phyloP scores from a whole-genome alignment of 2,329 filamentous ascomycete species.

The Colletotrichum theobromicola region DNA sequence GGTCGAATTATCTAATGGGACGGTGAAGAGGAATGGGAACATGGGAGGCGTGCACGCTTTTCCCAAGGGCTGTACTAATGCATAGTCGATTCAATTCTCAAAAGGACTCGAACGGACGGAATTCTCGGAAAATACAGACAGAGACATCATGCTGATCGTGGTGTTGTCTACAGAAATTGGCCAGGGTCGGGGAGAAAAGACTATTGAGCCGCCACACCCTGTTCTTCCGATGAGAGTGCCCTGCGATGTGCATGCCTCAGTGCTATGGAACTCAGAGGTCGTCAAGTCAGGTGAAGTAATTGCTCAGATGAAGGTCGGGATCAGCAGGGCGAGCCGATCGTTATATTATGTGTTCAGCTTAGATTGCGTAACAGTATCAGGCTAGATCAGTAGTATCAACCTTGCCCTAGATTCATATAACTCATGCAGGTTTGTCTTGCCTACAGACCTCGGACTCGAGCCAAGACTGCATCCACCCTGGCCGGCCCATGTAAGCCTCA shows the following conservation, averaged over 20 bases:
- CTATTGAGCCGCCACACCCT: rapidly evolving
- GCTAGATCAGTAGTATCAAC: too few relatives aligned
- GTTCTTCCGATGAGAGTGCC: background rate
- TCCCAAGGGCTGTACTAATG: background rate
- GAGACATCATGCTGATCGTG: background rate
- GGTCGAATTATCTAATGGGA: too few relatives aligned
- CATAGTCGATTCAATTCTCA: rapidly evolving
- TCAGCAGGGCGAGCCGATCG: background rate
- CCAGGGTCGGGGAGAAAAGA: background rate
- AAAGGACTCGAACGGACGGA: background rate
- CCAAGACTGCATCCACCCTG: background rate
- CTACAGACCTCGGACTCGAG: background rate
- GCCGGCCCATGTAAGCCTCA: background rate
- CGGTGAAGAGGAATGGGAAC: too few relatives aligned
- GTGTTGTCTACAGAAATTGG: background rate
- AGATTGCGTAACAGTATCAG: background rate
- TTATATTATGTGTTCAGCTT: background rate
- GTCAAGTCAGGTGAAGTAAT: too few relatives aligned
- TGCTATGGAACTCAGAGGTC: too few relatives aligned
- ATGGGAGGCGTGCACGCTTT: background rate
- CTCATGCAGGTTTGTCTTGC: background rate
- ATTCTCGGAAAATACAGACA: background rate
- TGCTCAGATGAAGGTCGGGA: background rate
- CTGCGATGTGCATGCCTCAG: too few relatives aligned
- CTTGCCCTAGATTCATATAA: background rate